phyloP scores from a whole-genome alignment of 2,329 filamentous ascomycete species.

The Cladorrhinum sp. region DNA sequence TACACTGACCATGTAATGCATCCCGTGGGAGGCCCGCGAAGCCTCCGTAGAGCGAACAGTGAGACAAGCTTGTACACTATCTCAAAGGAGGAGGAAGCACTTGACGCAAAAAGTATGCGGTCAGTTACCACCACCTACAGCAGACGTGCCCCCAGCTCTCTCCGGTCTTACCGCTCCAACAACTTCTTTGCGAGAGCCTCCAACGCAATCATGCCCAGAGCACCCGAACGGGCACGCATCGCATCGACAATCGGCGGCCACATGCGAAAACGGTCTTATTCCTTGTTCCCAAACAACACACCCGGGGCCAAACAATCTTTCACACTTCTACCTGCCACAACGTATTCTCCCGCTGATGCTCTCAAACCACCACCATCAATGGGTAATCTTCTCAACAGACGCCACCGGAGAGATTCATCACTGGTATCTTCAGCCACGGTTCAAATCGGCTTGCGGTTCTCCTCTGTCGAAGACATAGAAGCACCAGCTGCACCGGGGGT shows the following conservation, averaged over 20 bases:
- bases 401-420: slow-evolving; percentile 59
- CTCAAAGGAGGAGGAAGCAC: slow-evolving; percentile 35
- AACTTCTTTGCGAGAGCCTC: slow-evolving; percentile 29
- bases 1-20: slow-evolving; percentile 37
- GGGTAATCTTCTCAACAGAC: slow-evolving; percentile 38
- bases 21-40: slow-evolving; percentile 31
- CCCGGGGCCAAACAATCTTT: slow-evolving; percentile 32
- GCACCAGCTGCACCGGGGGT: slow-evolving; percentile 28
- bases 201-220: slow-evolving; percentile 23
- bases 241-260: slow-evolving; percentile 28
- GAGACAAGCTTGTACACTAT: slow-evolving; percentile 34
- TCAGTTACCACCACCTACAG: slow-evolving; percentile 22
- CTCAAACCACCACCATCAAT: slow-evolving; percentile 46
- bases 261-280: slow-evolving; percentile 39
- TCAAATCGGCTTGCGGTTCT: slow-evolving; percentile 67
- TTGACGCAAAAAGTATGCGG: slow-evolving; percentile 28
- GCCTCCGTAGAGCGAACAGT: slow-evolving; percentile 34
- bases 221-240: slow-evolving; percentile 33
- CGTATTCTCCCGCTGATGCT: slow-evolving; percentile 40
- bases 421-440: slow-evolving; percentile 65
- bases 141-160: slow-evolving; percentile 32
- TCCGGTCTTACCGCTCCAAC: slow-evolving; percentile 36
- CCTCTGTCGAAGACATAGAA: slow-evolving; percentile 52
- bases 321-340: slow-evolving; percentile 45
- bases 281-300: slow-evolving; percentile 37